phyloP scores from a whole-genome alignment of 2,329 filamentous ascomycete genomes.

The Thielaviopsis ethacetica region DNA sequence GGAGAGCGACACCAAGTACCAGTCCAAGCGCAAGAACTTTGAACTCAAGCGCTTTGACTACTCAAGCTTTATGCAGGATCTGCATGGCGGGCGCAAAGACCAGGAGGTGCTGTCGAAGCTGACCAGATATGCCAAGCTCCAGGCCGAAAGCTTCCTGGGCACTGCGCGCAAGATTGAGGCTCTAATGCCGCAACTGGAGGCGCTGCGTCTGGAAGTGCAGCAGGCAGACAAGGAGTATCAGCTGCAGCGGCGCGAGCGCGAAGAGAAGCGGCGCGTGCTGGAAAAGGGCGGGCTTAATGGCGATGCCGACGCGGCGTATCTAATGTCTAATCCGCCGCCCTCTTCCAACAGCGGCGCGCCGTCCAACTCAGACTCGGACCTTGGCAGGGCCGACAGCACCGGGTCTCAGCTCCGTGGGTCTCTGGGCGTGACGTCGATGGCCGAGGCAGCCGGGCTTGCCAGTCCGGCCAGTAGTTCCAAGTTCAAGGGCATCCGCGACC shows the following conservation, averaged over 20 bases:
- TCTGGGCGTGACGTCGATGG: constrained; percentile 20
- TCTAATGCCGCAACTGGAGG: constrained; percentile 78
- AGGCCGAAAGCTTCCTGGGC: constrained; percentile 66
- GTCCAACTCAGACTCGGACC: constrained; percentile 48
- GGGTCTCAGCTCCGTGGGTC: constrained; percentile 41
- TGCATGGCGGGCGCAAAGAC: constrained; percentile 97
- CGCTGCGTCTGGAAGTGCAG: constrained; percentile 72
- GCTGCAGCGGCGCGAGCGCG: constrained; percentile 82
- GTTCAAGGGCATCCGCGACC: constrained; percentile 84
- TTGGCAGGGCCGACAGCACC: constrained; percentile 59
- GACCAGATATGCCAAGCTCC: constrained; percentile 82
- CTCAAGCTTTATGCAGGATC: constrained; percentile 95
- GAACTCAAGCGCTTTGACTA: constrained; percentile 98
- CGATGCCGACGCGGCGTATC: constrained; percentile 1
- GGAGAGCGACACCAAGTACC: constrained; percentile 92
- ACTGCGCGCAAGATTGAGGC: constrained; percentile 78
- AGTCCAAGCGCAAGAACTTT: constrained; percentile 82
- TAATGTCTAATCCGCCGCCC: constrained; percentile 41
- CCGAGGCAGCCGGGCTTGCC: constrained; percentile 14
- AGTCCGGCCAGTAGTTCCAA: constrained; percentile 39
- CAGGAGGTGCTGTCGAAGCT: constrained; percentile 91
- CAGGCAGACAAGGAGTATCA: constrained; percentile 95
- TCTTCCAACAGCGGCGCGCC: constrained; percentile 26
- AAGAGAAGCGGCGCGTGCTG: constrained; percentile 78
- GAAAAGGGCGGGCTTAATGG: constrained; percentile 49